A percentile compares a stretch with the other conserved stretches of the same genome.
Conservation (phyloP, 225 moss, liverwort and hornwort species). For the Marchantia polymorpha region DNA sequence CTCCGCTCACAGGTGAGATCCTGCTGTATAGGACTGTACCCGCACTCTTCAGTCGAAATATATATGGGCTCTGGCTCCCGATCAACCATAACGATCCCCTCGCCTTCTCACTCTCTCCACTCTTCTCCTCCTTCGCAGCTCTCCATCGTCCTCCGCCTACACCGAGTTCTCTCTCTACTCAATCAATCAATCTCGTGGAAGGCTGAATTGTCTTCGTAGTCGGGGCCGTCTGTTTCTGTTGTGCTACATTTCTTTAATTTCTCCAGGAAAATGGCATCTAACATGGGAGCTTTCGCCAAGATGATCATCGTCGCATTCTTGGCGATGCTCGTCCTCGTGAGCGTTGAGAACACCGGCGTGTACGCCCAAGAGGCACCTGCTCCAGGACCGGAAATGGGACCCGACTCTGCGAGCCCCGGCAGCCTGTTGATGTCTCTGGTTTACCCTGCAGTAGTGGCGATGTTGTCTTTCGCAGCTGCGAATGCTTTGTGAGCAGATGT, state of each 20-base stretch:
- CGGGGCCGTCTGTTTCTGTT: no score
- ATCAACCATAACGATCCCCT: background rate
- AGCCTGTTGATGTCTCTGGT: background rate
- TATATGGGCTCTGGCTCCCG: background rate
- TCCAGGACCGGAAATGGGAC: background rate
- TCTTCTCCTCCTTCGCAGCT: background rate
- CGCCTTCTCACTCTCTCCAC: no score
- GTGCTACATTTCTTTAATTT: background rate
- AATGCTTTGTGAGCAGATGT: background rate
- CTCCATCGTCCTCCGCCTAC: no score
- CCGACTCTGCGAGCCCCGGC: background rate
- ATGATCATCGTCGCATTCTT: background rate
- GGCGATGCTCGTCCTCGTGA: background rate
- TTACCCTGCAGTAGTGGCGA: background rate
- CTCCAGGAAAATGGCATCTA: background rate
- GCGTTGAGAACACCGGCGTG: background rate
- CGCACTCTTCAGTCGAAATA: background rate
- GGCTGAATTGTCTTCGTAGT: no score
- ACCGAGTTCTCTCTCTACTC: background rate
- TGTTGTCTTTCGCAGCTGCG: background rate
- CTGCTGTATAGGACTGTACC: background rate
- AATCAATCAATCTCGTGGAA: no score
- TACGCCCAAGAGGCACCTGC: background rate
- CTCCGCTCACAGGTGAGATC: background rate
- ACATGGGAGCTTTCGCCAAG: constrained; percentile 1